Evolutionary conservation across 495 filamentous ascomycete genomes (phyloP), one percentile per base, ranked within the genome.

Genomic region (Parachaetomium inaequale): DNA sequence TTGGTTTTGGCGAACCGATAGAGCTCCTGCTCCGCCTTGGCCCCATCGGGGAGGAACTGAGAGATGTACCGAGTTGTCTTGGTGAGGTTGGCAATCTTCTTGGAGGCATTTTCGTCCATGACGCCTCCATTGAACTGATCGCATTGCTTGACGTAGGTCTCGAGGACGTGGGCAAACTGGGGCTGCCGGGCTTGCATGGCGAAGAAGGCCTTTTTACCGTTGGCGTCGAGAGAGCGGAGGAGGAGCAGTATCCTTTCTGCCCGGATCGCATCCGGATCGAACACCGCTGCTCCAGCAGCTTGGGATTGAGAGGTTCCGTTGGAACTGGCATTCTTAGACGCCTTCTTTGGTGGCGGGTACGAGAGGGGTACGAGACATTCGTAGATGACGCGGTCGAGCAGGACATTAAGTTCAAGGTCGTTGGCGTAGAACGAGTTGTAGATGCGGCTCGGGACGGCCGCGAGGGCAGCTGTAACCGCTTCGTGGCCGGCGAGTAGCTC

Each of bases 1-100:
- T 97, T 91, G 62, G 85, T 79, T 72, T 95, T 96, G 52, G 91
- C 94, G 67, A 96, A 98, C 66, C 89, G 96, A 78, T 88, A 85
- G 2, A 98, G 73, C 70, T 97, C 90, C 4, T 83, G 82, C 15
- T 80, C 81, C 19, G 84, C 84, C 55, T 86, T 84, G 28, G 81
- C 66, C 14, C 84, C 67, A 65, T 98, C 93, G 2, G 93, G 90
- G 21, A 94, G 81, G 17, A 85, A 84, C 68, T 88, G 88, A 3
- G 84, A 79, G 36, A 96, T 71, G 49, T 85, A 88, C n/a, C 86
- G 75, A 53, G 90, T 83, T 7, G 89, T 78, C 47, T 77, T 81
- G 42, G 81, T 84, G 32, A 97, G 81, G 58, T 88, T 84, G 31
- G 76, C 74, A 62, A 89, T 90, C 58, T 85, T 86, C 63, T 83